These are phyloP conservation scores for Apophysomyces trapeziformis DNA, from an alignment of 371 early-diverging fungal species.

Conservation along the genomic window DNA sequence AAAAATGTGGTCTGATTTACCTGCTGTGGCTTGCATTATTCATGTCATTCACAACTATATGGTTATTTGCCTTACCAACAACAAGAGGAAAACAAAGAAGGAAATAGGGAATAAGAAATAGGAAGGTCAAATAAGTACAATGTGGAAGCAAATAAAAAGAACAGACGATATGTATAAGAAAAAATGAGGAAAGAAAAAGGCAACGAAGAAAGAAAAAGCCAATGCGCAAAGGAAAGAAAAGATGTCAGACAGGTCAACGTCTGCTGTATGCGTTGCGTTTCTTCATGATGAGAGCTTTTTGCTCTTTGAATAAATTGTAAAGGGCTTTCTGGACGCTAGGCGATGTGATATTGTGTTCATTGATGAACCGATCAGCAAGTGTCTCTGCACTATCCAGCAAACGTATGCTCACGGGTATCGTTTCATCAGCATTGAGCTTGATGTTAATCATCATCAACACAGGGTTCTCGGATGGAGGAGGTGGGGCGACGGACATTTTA, in stretches of 20 bases:
- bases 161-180: not conserved
- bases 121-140: not conserved
- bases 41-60: not conserved
- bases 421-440: not conserved
- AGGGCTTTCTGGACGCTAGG: not conserved
- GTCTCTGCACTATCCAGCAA: not conserved
- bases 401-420: constrained; percentile 5
- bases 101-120: not conserved
- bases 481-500: not conserved
- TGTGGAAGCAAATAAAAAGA: not conserved
- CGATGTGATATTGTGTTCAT: constrained; percentile 1
- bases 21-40: not conserved
- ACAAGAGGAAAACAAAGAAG: not conserved
- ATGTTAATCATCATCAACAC: not conserved
- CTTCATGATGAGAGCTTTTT: not conserved
- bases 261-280: constrained; percentile 6
- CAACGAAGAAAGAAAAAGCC: not conserved
- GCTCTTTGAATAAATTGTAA: not conserved
- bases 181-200: not conserved
- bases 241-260: not conserved
- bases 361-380: not conserved
- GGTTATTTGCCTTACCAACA: not conserved
- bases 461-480: constrained; percentile 4
- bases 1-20: constrained; percentile 10
- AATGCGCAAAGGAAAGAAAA: not conserved